These are phyloP conservation scores for Akanthomyces lecanii DNA, from an alignment of 2,329 filamentous ascomycete species.

Conservation along the genomic window DNA sequence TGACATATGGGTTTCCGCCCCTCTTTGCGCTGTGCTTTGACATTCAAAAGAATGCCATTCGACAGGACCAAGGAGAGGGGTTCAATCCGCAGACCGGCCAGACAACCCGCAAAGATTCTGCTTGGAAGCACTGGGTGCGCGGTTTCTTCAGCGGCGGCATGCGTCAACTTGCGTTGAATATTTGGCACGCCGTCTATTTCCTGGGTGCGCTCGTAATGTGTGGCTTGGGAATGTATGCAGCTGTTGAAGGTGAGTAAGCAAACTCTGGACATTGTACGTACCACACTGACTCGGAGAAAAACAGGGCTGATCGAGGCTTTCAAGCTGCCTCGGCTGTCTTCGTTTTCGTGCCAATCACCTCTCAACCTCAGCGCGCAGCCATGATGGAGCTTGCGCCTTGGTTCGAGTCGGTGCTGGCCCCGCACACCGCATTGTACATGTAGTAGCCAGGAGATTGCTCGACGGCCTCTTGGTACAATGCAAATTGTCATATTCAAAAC, in stretches of 20 bases:
- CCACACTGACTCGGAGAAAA: not conserved
- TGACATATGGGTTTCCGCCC: slow-evolving; percentile 57
- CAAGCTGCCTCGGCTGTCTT: not conserved
- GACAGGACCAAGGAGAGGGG: slow-evolving; percentile 18
- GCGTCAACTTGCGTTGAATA: not conserved
- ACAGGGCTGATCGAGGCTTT: not conserved
- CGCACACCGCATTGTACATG: not conserved
- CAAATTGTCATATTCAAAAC: slow-evolving; percentile 6
- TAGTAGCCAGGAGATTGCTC: not conserved
- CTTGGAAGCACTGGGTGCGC: not conserved
- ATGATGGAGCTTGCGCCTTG: too few species aligned
- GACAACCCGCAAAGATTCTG: not conserved
- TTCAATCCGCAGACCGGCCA: slow-evolving; percentile 18
- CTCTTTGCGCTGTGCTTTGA: slow-evolving; percentile 21
- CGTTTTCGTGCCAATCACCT: not conserved
- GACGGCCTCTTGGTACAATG: slow-evolving; percentile 1
- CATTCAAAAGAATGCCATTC: slow-evolving; percentile 21
- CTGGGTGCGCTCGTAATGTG: not conserved
- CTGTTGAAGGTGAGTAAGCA: not conserved
- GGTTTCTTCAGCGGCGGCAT: not conserved
- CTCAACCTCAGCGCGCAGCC: not conserved
- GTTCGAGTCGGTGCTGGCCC: not conserved
- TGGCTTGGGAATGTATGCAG: not conserved
- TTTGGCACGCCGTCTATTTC: not conserved
- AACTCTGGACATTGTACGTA: not conserved